phyloP scores from a whole-genome alignment of 2,329 filamentous ascomycete species.

The Beauveria medogensis region DNA sequence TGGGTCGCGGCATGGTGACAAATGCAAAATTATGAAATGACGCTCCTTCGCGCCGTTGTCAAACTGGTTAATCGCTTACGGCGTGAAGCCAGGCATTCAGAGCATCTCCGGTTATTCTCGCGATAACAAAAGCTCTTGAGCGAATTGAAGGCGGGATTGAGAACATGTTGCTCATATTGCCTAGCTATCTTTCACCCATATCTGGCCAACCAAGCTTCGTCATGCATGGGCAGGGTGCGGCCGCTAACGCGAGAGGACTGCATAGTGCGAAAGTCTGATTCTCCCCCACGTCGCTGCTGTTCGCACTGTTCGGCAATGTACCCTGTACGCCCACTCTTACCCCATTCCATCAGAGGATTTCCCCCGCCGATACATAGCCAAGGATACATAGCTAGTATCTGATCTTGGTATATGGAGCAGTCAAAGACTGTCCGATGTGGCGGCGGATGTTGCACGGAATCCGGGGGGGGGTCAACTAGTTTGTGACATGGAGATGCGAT shows the following conservation, averaged over 20 bases:
- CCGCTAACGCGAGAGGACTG: background rate
- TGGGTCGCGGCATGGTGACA: conserved; percentile 41
- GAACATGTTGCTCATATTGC: too few species aligned
- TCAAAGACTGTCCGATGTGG: background rate
- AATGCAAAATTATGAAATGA: background rate
- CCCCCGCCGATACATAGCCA: background rate
- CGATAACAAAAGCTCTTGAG: too few species aligned
- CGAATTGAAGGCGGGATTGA: background rate
- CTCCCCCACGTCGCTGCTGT: background rate
- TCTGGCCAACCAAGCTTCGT: background rate
- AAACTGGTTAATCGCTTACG: background rate
- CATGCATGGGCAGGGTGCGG: background rate
- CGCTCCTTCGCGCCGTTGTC: background rate
- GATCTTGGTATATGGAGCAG: background rate
- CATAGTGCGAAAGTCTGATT: conserved; percentile 3
- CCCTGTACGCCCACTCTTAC: background rate
- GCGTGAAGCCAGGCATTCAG: too few species aligned
- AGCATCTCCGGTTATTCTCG: background rate
- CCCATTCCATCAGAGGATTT: background rate
- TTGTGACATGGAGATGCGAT: background rate
- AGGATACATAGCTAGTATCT: background rate
- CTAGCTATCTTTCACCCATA: too few species aligned
- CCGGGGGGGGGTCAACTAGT: background rate
- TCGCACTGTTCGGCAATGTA: conserved; percentile 11
- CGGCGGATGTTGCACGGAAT: conserved; percentile 2